These are phyloP conservation scores for Lactarius indigo DNA, from an alignment of 768 basidiomycete genomes.

Conservation along the genomic window DNA sequence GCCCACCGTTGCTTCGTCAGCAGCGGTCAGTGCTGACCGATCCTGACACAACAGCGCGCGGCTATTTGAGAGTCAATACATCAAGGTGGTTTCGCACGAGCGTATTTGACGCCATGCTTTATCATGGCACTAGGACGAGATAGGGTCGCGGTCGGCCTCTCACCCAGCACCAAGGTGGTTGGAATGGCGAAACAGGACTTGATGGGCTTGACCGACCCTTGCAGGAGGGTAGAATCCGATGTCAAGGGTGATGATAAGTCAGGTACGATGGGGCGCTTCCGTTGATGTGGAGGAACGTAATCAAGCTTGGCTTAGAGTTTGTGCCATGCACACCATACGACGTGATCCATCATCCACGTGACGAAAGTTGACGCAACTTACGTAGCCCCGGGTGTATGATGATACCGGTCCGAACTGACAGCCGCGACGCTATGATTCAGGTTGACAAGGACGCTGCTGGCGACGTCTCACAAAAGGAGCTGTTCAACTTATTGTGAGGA, in stretches of 20 bases:
- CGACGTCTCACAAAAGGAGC: slow-evolving; percentile 51
- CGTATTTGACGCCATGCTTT: slow-evolving; percentile 74
- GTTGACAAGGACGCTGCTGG: slow-evolving; percentile 77
- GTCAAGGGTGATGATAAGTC: slow-evolving; percentile 75
- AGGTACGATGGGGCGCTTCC: slow-evolving; percentile 40
- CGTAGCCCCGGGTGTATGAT: slow-evolving; percentile 77
- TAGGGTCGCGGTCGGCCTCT: slow-evolving; percentile 72
- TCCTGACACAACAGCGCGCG: slow-evolving; percentile 54
- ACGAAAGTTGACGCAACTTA: slow-evolving; percentile 90
- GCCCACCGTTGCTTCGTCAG: slow-evolving; percentile 45
- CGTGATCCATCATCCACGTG: slow-evolving; percentile 90
- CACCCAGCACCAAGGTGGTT: slow-evolving; percentile 78
- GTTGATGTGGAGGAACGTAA: not conserved
- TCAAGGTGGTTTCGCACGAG: slow-evolving; percentile 72
- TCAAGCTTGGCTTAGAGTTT: slow-evolving; percentile 7
- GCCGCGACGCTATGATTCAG: slow-evolving; percentile 54
- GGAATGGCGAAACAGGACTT: slow-evolving; percentile 66
- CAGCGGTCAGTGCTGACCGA: not conserved
- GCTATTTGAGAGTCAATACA: slow-evolving; percentile 76
- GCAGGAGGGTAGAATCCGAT: slow-evolving; percentile 49
- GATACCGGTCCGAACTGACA: slow-evolving; percentile 71
- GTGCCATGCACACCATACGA: slow-evolving; percentile 32
- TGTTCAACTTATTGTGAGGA: slow-evolving; percentile 46
- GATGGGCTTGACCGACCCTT: slow-evolving; percentile 52
- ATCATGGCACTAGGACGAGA: slow-evolving; percentile 56